Percentiles rank a stretch among this genome's conserved stretches.
phyloP scores from a whole-genome alignment of 2,329 filamentous ascomycete species.

The Diplodia intermedia region DNA sequence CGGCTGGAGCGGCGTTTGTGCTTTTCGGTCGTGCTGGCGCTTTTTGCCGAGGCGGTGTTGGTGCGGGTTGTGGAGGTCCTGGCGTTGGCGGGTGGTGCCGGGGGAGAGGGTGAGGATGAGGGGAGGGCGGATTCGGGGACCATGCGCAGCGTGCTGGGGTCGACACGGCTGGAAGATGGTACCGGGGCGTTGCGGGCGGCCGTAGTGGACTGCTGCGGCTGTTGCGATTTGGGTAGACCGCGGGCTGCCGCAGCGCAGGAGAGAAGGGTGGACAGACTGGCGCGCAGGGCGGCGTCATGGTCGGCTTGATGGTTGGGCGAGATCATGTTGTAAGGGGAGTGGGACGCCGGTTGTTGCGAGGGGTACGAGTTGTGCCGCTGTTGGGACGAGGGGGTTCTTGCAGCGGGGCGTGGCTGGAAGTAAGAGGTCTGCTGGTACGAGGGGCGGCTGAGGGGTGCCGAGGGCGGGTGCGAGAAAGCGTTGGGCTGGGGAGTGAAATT shows the following conservation, averaged over 20 bases:
- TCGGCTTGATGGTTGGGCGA: constrained; percentile 81
- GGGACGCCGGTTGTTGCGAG: constrained; percentile 54
- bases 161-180: constrained; percentile 51
- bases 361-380: constrained; percentile 51
- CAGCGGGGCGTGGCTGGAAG: constrained; percentile 52
- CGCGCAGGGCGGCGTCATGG: constrained; percentile 89
- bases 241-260: constrained; percentile 94
- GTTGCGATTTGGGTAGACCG: constrained; percentile 69
- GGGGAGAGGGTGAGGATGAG: constrained; percentile 44
- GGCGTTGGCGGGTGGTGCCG: constrained; percentile 39
- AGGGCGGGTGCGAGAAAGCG: not conserved
- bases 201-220: constrained; percentile 29
- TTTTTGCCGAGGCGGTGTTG: constrained; percentile 29
- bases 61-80: constrained; percentile 39
- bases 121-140: constrained; percentile 66
- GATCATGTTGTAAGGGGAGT: constrained; percentile 70
- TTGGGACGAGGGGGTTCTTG: constrained; percentile 37
- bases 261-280: constrained; percentile 91
- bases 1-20: constrained; percentile 34
- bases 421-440: constrained; percentile 39
- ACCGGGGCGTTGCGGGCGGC: constrained; percentile 23
- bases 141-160: constrained; percentile 63
- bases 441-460: constrained; percentile 66
- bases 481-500: constrained; percentile 66
- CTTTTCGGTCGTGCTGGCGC: constrained; percentile 31